phyloP scores from a whole-genome alignment of 768 basidiomycete species.

The Phaeolepiota aurea region DNA sequence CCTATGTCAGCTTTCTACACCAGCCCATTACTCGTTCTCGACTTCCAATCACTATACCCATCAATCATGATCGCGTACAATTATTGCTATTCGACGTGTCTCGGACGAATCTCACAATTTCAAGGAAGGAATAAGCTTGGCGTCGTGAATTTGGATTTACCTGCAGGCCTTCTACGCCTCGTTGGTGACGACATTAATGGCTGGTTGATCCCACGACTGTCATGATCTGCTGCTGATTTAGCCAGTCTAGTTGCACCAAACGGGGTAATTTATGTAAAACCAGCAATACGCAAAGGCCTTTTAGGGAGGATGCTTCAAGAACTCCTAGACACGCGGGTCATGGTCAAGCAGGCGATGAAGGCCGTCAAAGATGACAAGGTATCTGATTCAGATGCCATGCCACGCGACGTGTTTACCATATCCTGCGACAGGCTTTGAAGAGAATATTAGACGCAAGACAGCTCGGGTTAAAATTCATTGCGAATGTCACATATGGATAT shows the following conservation, averaged over 20 bases:
- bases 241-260: conserved; percentile 96
- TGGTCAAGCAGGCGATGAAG: conserved; percentile 99
- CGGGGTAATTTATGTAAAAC: conserved; percentile 90
- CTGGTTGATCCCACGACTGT: too few relatives aligned
- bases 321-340: conserved; percentile 88
- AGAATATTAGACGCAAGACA: conserved; percentile 86
- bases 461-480: conserved; percentile 87
- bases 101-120: conserved; percentile 84
- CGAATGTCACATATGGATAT: conserved; percentile 94
- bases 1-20: conserved; percentile 90
- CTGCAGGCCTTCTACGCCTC: conserved; percentile 57
- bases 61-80: conserved; percentile 99
- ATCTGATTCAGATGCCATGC: conserved; percentile 3
- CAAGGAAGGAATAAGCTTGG: conserved; percentile 87
- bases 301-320: conserved; percentile 89
- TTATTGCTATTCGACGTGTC: conserved; percentile 93
- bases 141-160: conserved; percentile 62
- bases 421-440: conserved; percentile 47
- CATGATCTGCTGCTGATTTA: too few relatives aligned
- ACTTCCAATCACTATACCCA: conserved; percentile 95
- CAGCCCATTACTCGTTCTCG: conserved; percentile 86
- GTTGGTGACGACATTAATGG: conserved; percentile 74
- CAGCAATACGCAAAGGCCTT: conserved; percentile 74
- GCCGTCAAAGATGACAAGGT: conserved; percentile 69
- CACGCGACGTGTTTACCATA: conserved; percentile 1